Percentiles rank a stretch among this genome's conserved stretches.
phyloP scores from a whole-genome alignment of 768 basidiomycete genomes.

The Glaciozyma martinii region DNA sequence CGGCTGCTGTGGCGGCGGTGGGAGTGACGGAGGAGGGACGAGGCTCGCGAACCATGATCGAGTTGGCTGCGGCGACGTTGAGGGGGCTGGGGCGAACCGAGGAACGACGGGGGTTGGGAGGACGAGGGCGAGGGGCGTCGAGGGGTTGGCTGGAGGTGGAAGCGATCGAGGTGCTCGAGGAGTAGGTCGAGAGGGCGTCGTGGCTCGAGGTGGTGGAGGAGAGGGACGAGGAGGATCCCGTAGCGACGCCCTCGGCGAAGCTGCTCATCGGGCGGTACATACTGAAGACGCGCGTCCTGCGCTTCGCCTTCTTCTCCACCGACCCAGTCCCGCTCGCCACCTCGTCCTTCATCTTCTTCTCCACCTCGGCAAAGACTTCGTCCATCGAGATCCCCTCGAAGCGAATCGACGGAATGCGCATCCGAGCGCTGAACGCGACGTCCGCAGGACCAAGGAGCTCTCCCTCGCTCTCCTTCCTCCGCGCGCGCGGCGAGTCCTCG shows the following conservation, averaged over 20 bases:
- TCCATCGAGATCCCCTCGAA: conserved; percentile 33
- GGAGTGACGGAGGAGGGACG: too few relatives aligned
- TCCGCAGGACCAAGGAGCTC: not conserved
- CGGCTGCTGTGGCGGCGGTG: not conserved
- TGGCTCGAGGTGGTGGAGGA: too few relatives aligned
- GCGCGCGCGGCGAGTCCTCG: conserved; percentile 10
- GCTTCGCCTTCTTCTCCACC: not conserved
- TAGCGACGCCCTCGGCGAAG: not conserved
- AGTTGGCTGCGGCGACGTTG: conserved; percentile 23
- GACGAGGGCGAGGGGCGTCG: conserved; percentile 14
- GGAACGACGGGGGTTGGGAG: conserved; percentile 13
- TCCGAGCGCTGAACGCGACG: not conserved
- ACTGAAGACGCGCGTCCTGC: conserved; percentile 22
- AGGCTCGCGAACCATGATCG: not conserved
- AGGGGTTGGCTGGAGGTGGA: not conserved
- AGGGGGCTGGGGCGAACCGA: conserved; percentile 19
- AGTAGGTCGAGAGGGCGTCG: too few relatives aligned
- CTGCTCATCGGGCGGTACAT: conserved; percentile 11
- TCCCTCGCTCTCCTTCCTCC: not conserved
- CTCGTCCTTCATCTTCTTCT: conserved; percentile 24
- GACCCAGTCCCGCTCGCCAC: not conserved
- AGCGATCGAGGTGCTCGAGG: not conserved
- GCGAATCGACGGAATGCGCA: conserved; percentile 26
- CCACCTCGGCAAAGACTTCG: conserved; percentile 31
- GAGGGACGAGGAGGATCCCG: too few relatives aligned